Conservation (phyloP, 202 grass and related monocot genomes). For the Panicum virgatum region DNA sequence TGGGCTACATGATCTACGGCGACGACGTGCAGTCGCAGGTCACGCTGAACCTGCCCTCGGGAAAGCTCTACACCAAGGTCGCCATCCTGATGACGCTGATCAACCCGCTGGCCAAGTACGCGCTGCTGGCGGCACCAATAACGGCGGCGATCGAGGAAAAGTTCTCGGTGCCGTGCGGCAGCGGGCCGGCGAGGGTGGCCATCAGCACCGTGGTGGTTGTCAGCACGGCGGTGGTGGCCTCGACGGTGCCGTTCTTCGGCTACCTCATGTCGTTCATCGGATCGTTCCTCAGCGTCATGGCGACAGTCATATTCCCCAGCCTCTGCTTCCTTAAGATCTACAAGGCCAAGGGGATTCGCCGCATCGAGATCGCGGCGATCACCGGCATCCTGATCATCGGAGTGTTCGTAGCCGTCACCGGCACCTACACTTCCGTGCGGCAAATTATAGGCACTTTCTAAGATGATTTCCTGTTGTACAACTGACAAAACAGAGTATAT, state of each 20-base stretch:
- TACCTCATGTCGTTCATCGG: constrained; percentile 72
- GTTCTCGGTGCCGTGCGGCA: not conserved
- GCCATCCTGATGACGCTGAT: constrained; percentile 61
- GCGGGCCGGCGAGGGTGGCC: not conserved
- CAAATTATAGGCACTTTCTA: constrained; percentile 36
- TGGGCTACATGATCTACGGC: constrained; percentile 75
- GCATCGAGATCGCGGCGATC: constrained; percentile 41
- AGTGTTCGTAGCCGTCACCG: constrained; percentile 36
- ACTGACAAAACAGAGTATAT: no score
- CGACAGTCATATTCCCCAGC: constrained; percentile 59
- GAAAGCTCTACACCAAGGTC: constrained; percentile 54
- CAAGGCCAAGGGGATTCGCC: constrained; percentile 15
- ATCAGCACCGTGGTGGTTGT: constrained; percentile 48
- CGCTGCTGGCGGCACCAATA: constrained; percentile 52
- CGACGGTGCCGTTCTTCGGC: constrained; percentile 62
- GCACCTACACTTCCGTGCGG: constrained; percentile 60
- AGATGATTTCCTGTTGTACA: not conserved
- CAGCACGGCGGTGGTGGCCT: constrained; percentile 58
- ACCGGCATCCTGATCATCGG: constrained; percentile 49
- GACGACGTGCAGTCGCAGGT: constrained; percentile 56
- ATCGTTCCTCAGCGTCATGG: constrained; percentile 59
- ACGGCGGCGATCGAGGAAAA: constrained; percentile 50
- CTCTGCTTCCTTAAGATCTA: constrained; percentile 74
- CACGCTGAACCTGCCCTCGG: constrained; percentile 63
- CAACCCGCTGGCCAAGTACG: constrained; percentile 66